phyloP scores from a whole-genome alignment of 2,329 filamentous ascomycete species.

The Colletotrichum spinosum region DNA sequence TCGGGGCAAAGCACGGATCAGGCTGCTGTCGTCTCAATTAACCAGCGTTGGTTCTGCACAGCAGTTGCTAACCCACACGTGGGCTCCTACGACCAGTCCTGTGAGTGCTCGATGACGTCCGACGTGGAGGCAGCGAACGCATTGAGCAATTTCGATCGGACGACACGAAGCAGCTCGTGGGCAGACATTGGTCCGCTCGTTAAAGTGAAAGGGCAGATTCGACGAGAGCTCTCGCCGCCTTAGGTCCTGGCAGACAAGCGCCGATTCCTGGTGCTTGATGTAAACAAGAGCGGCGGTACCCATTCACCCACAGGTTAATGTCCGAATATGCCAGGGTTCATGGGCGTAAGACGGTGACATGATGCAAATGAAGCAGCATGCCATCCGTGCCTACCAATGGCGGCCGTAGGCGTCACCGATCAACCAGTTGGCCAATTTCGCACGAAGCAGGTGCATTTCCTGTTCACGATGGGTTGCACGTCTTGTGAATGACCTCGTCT shows the following conservation, averaged over 20 bases:
- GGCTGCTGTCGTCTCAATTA: too few relatives aligned
- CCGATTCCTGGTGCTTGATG: slow-evolving; percentile 17
- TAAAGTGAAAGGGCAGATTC: slow-evolving; percentile 21
- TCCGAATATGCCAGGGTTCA: slow-evolving; percentile 36
- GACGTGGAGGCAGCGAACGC: slow-evolving; percentile 31
- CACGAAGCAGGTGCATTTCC: slow-evolving; percentile 16
- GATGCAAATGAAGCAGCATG: slow-evolving; percentile 34
- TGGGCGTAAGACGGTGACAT: slow-evolving; percentile 23
- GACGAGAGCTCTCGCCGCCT: slow-evolving; percentile 22
- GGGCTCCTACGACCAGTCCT: not conserved
- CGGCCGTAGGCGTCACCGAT: slow-evolving; percentile 8
- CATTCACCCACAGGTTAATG: slow-evolving; percentile 37
- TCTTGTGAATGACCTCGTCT: not conserved
- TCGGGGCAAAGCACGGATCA: too few relatives aligned
- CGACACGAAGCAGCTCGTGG: slow-evolving; percentile 28
- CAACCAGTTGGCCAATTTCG: slow-evolving; percentile 4
- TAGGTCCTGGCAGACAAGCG: slow-evolving; percentile 19
- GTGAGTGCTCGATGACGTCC: slow-evolving; percentile 25
- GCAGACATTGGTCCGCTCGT: slow-evolving; percentile 25
- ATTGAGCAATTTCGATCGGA: slow-evolving; percentile 36
- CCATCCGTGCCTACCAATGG: slow-evolving; percentile 25
- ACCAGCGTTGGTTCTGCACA: not conserved
- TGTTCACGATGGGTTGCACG: not conserved
- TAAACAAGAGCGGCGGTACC: slow-evolving; percentile 33
- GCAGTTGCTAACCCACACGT: not conserved